Evolutionary conservation across 805 yeast genomes (phyloP), one percentile per base, ranked within the genome.

Genomic region (Candida stauntonica): DNA sequence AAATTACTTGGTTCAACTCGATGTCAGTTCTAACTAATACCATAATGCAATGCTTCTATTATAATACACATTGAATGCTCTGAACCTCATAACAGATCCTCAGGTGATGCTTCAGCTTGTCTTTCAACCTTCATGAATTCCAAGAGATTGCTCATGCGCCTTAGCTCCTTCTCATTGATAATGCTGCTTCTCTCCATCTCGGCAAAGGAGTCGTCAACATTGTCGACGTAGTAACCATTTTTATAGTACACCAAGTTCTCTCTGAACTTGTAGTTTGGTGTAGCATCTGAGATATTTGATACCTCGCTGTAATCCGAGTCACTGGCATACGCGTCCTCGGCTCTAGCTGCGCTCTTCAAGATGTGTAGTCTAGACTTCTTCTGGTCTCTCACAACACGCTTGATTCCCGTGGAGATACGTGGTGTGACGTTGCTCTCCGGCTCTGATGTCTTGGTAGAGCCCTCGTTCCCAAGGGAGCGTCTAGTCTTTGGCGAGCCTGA

Each of bases 221-320:
- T 40, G n/a, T 46, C 42, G 17, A 49, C 24, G 35, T 55, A 55
- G 18, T 54, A 54, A 0, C 58, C 58, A 31, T 55, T 55, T 29
- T 55, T 52, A 36, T 54, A 51, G 37, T 53, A 52, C 3, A 51
- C 34, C 17, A 54, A 31, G n/a, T 53, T 45, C 16, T 44, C 48
- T 14, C 37, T 41, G 8, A 51, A 27, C 29, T 50, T 51, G 30
- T 52, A 55, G 30, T 52, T 55, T 20, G 60, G 58, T 0, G 58
- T 52, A 12, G 51, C 52, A 3, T 50, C 56, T 9, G 49, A 36
- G 5, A 54, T 44, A 1, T 55, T 44, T 0, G 60, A 55, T 7
- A 47, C 43, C 28, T 55, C 60, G 28, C 60, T 55, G 32, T 49
- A 51, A 24, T 55, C 60, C 6, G 45, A 37, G 17, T 54, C 60